Base-by-base conservation (phyloP, 192 early-diverging fungal species). In the Gonapodya prolifera region DNA sequence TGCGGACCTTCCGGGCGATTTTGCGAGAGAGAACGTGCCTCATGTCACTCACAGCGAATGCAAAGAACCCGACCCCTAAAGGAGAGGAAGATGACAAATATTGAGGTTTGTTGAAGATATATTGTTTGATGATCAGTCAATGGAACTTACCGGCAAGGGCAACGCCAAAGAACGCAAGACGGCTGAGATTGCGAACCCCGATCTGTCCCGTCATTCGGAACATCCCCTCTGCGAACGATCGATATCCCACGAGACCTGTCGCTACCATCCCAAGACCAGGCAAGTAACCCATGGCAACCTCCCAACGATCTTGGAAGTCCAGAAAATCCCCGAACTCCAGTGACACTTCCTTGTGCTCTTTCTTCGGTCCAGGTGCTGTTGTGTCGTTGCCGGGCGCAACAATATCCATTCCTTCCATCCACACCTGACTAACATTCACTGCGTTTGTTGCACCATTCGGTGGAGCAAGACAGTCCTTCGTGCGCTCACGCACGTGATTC, bases 41-140 rank as follows among this genome's bases (percentile, higher is more conserved):
- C 84, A 89, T 86, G 79, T 88, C 84, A 16, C 86, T 83, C 16
- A 89, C 80, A 31, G 78, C 80, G 74, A 83, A 88, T 28, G 83
- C 69, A 79, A 89, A 84, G 33, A 84, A 75, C n/a, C 88, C 88
- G 69, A 86, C 70, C 76, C 86, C 87, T 88, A 73, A n/a, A 30
- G 17, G 30, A 1, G 2, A 61, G 1, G 75, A 33, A 35, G 69
- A 35, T 34, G n/a, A n/a, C n/a, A n/a, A n/a, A n/a, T n/a, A n/a
- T n/a, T n/a, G n/a, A n/a, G n/a, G n/a, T n/a, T n/a, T n/a, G n/a
- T n/a, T n/a, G n/a, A n/a, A n/a, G n/a, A n/a, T n/a, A n/a, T n/a
- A n/a, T n/a, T n/a, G n/a, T n/a, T n/a, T n/a, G n/a, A n/a, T n/a
- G n/a, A n/a, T n/a, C n/a, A n/a, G n/a, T n/a, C n/a, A n/a, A n/a